These are phyloP conservation scores for Pseudogymnoascus sp. DNA, from an alignment of 2,329 filamentous ascomycete species.

Conservation along the genomic window DNA sequence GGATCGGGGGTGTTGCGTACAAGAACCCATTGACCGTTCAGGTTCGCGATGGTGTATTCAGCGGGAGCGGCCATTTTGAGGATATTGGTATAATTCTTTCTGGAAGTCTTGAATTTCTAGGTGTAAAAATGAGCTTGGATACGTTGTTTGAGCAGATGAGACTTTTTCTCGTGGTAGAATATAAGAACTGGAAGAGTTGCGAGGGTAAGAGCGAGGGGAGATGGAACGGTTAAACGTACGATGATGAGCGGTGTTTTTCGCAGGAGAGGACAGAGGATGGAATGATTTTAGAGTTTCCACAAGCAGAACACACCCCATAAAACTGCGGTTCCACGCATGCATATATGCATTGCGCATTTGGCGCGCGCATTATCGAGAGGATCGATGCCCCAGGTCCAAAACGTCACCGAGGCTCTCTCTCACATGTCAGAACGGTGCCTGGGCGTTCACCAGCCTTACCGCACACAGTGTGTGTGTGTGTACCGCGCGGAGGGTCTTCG, in stretches of 20 bases:
- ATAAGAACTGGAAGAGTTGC: neutral
- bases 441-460: neutral
- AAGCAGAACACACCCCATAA: neutral
- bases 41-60: slow-evolving; percentile 45
- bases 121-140: neutral
- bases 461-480: neutral
- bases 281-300: slow-evolving; percentile 7
- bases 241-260: neutral
- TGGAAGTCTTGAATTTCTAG: neutral
- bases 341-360: slow-evolving; percentile 1
- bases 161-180: neutral
- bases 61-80: slow-evolving; percentile 49
- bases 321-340: neutral
- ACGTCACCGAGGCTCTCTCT: slow-evolving; percentile 8
- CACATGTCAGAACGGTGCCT: neutral
- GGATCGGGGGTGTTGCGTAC: slow-evolving; percentile 30
- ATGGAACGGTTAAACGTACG: neutral
- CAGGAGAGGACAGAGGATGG: neutral
- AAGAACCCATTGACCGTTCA: slow-evolving; percentile 49
- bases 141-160: neutral
- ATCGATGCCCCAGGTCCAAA: slow-evolving; percentile 4
- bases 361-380: neutral
- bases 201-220: neutral
- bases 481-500: neutral
- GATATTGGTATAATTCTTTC: neutral